phyloP scores from a whole-genome alignment of 1,284 basidiomycete species.

The Trametes hirsuta region DNA sequence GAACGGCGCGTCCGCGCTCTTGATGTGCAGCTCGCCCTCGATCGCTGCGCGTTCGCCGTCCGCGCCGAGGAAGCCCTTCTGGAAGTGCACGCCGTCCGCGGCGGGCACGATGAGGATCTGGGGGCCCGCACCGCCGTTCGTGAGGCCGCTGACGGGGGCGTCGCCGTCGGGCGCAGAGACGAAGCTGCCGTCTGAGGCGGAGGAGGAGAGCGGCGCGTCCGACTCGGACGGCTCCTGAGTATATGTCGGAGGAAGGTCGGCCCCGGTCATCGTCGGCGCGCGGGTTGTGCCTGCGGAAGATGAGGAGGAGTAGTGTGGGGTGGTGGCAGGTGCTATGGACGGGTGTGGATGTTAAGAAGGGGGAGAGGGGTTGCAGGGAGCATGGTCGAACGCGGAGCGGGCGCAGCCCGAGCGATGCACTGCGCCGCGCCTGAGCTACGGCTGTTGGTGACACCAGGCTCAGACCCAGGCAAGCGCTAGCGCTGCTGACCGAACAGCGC shows the following conservation, averaged over 20 bases:
- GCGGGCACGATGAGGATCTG: constrained; percentile 74
- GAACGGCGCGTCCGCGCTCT: constrained; percentile 54
- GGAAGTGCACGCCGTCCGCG: constrained; percentile 68
- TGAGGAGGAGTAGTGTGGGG: background rate
- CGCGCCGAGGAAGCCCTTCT: constrained; percentile 79
- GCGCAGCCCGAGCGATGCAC: background rate
- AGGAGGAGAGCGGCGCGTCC: constrained; percentile 26
- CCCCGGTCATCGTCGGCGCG: constrained; percentile 24
- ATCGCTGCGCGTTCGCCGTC: constrained; percentile 78
- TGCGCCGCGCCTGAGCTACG: too few relatives aligned
- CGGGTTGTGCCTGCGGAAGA: background rate
- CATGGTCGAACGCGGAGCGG: constrained; percentile 7
- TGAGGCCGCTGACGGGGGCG: background rate
- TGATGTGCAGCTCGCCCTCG: constrained; percentile 82
- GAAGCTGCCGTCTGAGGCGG: constrained; percentile 24
- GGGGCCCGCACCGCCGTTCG: constrained; percentile 30
- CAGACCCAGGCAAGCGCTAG: too few relatives aligned
- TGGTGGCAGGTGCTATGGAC: background rate
- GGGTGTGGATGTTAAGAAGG: background rate
- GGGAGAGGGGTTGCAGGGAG: background rate
- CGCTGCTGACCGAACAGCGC: too few relatives aligned
- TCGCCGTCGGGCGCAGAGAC: constrained; percentile 15
- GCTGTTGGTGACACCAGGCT: too few relatives aligned
- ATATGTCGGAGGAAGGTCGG: constrained; percentile 47
- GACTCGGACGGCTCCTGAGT: constrained; percentile 35